phyloP scores from a whole-genome alignment of 352 stramenopile genomes.

The Phytophthora pluvialis region DNA sequence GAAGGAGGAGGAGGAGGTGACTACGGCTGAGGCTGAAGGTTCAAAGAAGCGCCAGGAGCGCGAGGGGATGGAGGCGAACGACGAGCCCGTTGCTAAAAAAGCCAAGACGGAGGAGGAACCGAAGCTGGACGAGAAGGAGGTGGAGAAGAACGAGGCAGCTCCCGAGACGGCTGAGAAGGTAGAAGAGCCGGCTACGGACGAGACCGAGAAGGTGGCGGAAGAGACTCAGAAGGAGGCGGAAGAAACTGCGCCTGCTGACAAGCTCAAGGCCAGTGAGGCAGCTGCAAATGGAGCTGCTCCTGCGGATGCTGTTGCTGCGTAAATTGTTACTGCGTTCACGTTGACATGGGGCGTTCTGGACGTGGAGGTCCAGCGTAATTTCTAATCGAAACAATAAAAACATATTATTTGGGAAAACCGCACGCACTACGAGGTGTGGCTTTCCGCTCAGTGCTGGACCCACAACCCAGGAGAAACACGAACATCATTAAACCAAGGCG shows the following conservation, averaged over 20 bases:
- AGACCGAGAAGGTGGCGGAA: not conserved
- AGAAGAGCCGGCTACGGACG: no score
- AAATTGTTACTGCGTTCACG: constrained; percentile 1
- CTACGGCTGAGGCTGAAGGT: constrained; percentile 4
- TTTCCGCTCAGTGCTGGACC: no score
- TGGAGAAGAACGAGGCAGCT: not conserved
- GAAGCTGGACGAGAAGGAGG: not conserved
- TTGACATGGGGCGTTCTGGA: not conserved
- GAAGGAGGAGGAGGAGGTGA: constrained; percentile 4
- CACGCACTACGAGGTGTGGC: no score
- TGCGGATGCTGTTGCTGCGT: constrained; percentile 21
- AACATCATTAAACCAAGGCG: not conserved
- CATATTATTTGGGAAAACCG: constrained; percentile 19
- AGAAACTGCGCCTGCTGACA: not conserved
- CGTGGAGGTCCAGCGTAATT: not conserved
- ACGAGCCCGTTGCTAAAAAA: constrained; percentile 36
- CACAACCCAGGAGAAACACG: no score
- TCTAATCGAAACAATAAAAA: constrained; percentile 25
- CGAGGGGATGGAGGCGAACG: constrained; percentile 31
- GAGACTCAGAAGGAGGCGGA: constrained; percentile 3
- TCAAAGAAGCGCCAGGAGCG: constrained; percentile 46
- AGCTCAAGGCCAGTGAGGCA: constrained; percentile 6
- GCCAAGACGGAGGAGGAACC: constrained; percentile 29
- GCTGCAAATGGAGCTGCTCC: constrained; percentile 3
- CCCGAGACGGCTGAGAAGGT: not conserved